Evolutionary conservation across 352 stramenopile genomes (phyloP).

Genomic region (Globisporangium mamillatum): DNA sequence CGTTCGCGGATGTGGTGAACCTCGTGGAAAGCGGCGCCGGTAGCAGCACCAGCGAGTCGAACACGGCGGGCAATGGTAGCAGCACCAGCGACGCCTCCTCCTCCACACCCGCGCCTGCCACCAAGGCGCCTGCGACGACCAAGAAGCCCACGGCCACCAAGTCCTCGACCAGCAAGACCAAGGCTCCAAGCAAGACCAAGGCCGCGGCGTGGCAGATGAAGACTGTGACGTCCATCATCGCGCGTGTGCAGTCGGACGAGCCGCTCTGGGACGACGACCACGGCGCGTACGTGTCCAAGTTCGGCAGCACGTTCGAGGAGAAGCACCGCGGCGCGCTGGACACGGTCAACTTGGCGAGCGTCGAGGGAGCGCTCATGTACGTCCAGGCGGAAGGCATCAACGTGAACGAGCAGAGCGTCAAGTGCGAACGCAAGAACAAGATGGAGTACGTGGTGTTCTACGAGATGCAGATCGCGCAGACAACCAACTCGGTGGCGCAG

Average conservation of each 20-base stretch:
- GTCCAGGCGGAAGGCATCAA: slow-evolving; percentile 76
- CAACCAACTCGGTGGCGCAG: slow-evolving; percentile 17
- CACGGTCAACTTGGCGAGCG: slow-evolving; percentile 69
- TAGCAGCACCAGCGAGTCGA: not conserved
- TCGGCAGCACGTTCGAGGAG: slow-evolving; percentile 25
- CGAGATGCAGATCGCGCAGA: slow-evolving; percentile 27
- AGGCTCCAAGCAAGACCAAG: slow-evolving; percentile 3
- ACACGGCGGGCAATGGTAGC: not conserved
- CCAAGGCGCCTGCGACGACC: not conserved
- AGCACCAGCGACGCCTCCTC: not conserved
- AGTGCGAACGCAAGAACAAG: slow-evolving; percentile 33
- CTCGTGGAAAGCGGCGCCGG: not conserved
- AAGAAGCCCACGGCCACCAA: not conserved
- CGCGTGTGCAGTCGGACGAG: slow-evolving; percentile 29
- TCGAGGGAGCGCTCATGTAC: slow-evolving; percentile 80
- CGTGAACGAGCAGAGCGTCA: slow-evolving; percentile 19
- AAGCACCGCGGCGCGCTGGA: slow-evolving; percentile 37
- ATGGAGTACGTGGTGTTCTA: slow-evolving; percentile 36
- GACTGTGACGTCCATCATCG: slow-evolving; percentile 28
- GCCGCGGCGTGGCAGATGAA: slow-evolving; percentile 9
- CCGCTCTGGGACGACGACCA: slow-evolving; percentile 29
- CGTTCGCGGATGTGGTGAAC: slow-evolving; percentile 7
- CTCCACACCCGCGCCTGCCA: not conserved
- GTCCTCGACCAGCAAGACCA: not conserved
- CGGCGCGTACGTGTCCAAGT: slow-evolving; percentile 23